Evolutionary conservation across 306 rosid species (phyloP), one percentile per base, ranked within the genome.

Genomic region (Quercus robur): DNA sequence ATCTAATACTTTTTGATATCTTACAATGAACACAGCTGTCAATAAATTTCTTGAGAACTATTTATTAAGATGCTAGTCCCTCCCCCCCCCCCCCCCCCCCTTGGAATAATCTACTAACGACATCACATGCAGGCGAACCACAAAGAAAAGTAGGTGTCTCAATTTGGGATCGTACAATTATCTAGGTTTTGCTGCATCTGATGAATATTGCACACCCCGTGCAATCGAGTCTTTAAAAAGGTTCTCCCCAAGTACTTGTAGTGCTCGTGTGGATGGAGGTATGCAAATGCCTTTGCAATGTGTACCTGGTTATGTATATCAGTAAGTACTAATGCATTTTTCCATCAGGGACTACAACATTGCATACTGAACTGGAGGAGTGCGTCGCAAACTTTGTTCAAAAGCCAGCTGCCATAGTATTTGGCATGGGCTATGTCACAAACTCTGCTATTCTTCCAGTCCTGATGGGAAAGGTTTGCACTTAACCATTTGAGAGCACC

Each of bases 151-250:
- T 46, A 84, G 93, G 75, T 94, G 98, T 77, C 93, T 94, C 66
- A 94, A 94, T 87, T 86, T 94, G 91, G 98, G 98, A 72, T 94
- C 98, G 4, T 94, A 94, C 84, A 94, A 94, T 77, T 94, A 94
- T 85, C 93, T 94, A 71, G 98, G 98, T 25, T 94, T 94, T 84
- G 98, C 98, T 63, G 97, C 98, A 2, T 70, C 98, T 4, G 98
- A 94, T 85, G 98, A 94, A 56, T 90, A 91, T 68, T 94, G 98
- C 78, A 94, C 97, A 0, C 98, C 98, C 23, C 92, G 94, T n/a
- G 98, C 82, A 18, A 83, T 94, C 54, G 81, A 92, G 72, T 80
- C 98, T 2, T 76, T 94, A 84, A 88, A 84, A 77, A 89, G 75
- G 71, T 94, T 85, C 81, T 94, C 96, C 64, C 91, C 97, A 61